Conservation (phyloP, 495 filamentous ascomycete species). For the Penicillium parvum region DNA sequence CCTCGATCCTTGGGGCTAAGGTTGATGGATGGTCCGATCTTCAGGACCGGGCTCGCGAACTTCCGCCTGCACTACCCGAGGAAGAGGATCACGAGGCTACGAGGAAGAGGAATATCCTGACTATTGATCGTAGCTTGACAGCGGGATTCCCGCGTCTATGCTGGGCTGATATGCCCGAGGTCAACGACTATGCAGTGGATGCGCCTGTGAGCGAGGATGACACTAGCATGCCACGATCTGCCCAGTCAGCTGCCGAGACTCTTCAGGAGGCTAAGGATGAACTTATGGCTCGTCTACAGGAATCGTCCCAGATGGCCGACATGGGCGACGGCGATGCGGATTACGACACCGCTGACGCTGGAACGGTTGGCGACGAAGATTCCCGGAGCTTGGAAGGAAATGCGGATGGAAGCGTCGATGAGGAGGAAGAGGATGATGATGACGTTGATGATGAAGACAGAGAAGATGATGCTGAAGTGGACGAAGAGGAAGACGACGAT, state of each 20-base stretch:
- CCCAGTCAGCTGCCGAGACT: conserved; percentile 51
- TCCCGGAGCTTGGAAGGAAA: conserved; percentile 42
- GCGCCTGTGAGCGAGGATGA: conserved; percentile 44
- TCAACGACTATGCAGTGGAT: conserved; percentile 40
- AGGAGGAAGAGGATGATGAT: conserved; percentile 65
- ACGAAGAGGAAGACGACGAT: conserved; percentile 54
- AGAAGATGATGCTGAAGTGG: conserved; percentile 17
- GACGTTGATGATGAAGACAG: conserved; percentile 28
- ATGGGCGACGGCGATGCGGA: conserved; percentile 40
- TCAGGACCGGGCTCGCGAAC: conserved; percentile 40
- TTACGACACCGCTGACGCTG: conserved; percentile 47
- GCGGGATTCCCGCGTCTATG: conserved; percentile 44
- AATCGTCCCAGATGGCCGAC: conserved; percentile 42
- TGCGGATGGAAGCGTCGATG: conserved; percentile 52
- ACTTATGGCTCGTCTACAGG: conserved; percentile 53
- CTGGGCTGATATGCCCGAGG: conserved; percentile 47
- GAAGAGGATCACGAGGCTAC: conserved; percentile 28
- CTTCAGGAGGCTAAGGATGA: conserved; percentile 55
- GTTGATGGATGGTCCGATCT: conserved; percentile 47
- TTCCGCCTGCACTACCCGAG: conserved; percentile 38
- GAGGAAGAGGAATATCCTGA: conserved; percentile 42
- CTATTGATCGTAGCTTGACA: conserved; percentile 41
- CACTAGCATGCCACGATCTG: conserved; percentile 47
- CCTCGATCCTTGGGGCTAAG: conserved; percentile 45
- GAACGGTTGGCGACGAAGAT: conserved; percentile 44